A percentile compares a stretch with the other conserved stretches of the same genome.
Conservation (phyloP, 2,329 filamentous ascomycete genomes). For the Penicillium sp. region DNA sequence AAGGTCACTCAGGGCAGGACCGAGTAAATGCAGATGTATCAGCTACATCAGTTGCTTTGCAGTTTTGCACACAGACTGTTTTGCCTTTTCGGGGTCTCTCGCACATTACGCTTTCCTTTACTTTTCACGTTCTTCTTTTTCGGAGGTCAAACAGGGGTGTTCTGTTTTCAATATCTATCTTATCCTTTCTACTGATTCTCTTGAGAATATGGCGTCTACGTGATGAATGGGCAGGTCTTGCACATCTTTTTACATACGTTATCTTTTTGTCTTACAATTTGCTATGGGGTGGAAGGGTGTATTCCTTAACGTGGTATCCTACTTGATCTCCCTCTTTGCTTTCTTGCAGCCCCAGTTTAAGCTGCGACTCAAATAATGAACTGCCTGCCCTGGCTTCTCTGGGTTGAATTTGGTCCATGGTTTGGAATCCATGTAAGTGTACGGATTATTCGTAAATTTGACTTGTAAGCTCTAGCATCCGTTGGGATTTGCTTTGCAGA, state of each 20-base stretch:
- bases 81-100: neutral
- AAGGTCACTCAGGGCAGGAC: conserved; percentile 61
- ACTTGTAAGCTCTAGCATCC: neutral
- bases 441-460: too few relatives aligned
- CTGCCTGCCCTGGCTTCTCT: neutral
- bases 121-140: neutral
- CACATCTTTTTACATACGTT: neutral
- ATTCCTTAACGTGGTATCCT: neutral
- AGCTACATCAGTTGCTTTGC: neutral
- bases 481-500: neutral
- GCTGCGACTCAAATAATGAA: conserved; percentile 5
- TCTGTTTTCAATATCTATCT: neutral
- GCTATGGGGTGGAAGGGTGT: neutral
- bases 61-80: neutral
- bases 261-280: neutral
- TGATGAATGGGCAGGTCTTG: conserved; percentile 7
- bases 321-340: neutral
- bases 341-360: neutral
- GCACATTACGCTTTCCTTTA: neutral
- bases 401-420: neutral
- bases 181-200: conserved; percentile 3
- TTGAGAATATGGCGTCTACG: conserved; percentile 6
- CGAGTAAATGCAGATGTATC: conserved; percentile 28
- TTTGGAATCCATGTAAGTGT: neutral
- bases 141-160: conserved; percentile 1